These are phyloP conservation scores for Acacia crassicarpa DNA, from an alignment of 306 rosid species.

Conservation along the genomic window DNA sequence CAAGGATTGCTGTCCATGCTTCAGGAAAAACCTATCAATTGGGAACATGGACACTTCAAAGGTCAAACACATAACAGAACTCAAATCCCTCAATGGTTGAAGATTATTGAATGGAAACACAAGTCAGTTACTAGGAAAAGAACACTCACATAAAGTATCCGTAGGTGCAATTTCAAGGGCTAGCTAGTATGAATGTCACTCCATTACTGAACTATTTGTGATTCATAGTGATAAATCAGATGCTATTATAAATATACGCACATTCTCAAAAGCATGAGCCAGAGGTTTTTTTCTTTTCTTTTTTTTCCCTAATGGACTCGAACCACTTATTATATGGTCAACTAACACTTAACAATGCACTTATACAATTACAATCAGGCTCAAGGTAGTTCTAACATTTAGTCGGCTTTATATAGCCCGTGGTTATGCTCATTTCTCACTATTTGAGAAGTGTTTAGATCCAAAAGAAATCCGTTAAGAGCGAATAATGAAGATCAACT, in stretches of 20 bases:
- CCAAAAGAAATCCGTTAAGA: not conserved
- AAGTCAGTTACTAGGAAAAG: too few relatives aligned
- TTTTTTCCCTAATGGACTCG: too few relatives aligned
- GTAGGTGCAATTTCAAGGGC: not conserved
- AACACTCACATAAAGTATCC: not conserved
- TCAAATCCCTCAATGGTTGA: not conserved
- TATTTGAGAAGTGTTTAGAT: not conserved
- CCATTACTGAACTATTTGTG: not conserved
- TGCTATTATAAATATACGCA: not conserved
- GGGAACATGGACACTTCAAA: not conserved
- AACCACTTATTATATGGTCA: not conserved
- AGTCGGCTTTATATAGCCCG: not conserved
- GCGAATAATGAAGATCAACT: not conserved
- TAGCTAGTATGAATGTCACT: not conserved
- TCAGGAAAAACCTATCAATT: constrained; percentile 69
- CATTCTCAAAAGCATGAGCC: not conserved
- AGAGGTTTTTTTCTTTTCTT: not conserved
- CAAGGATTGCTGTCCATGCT: constrained; percentile 78
- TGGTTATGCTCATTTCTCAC: not conserved
- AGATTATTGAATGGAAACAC: not conserved
- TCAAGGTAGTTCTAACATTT: not conserved
- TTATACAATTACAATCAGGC: not conserved
- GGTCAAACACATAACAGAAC: not conserved
- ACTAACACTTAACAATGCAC: not conserved
- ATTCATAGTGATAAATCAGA: not conserved